These are phyloP conservation scores for Suillus decipiens DNA, from an alignment of 768 basidiomycete species.

Conservation along the genomic window DNA sequence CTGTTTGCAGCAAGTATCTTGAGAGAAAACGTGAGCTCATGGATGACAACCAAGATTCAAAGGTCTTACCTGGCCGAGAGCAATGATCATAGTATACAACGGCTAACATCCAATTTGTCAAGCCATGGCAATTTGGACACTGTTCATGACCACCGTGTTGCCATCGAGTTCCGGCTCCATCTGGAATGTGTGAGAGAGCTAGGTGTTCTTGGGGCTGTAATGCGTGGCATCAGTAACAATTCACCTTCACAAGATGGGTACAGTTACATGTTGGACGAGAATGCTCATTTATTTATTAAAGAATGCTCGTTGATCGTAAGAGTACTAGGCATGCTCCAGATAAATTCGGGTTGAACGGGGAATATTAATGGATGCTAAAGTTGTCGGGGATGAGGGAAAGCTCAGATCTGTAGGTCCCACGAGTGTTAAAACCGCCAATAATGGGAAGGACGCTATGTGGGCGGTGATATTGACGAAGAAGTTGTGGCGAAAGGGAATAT, in stretches of 20 bases:
- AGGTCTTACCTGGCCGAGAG: slow-evolving; percentile 66
- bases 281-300: too few relatives aligned
- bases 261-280: too few relatives aligned
- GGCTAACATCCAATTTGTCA: slow-evolving; percentile 86
- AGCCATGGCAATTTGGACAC: slow-evolving; percentile 81
- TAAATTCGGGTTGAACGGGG: slow-evolving; percentile 95
- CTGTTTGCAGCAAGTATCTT: slow-evolving; percentile 88
- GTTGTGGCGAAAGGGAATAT: slow-evolving; percentile 90
- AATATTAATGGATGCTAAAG: slow-evolving; percentile 79
- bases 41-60: not conserved
- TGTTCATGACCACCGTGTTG: slow-evolving; percentile 78
- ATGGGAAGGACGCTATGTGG: slow-evolving; percentile 94
- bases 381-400: slow-evolving; percentile 84
- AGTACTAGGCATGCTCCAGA: too few relatives aligned
- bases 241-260: too few relatives aligned
- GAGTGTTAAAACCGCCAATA: slow-evolving; percentile 40
- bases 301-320: too few relatives aligned
- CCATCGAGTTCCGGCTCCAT: slow-evolving; percentile 50
- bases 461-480: slow-evolving; percentile 93
- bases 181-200: slow-evolving; percentile 54
- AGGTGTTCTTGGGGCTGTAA: slow-evolving; percentile 46
- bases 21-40: slow-evolving; percentile 11
- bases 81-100: slow-evolving; percentile 87
- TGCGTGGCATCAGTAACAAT: too few relatives aligned
- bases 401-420: slow-evolving; percentile 44